These are phyloP conservation scores for Globisporangium cederbergense DNA, from an alignment of 352 stramenopile genomes.

Conservation along the genomic window DNA sequence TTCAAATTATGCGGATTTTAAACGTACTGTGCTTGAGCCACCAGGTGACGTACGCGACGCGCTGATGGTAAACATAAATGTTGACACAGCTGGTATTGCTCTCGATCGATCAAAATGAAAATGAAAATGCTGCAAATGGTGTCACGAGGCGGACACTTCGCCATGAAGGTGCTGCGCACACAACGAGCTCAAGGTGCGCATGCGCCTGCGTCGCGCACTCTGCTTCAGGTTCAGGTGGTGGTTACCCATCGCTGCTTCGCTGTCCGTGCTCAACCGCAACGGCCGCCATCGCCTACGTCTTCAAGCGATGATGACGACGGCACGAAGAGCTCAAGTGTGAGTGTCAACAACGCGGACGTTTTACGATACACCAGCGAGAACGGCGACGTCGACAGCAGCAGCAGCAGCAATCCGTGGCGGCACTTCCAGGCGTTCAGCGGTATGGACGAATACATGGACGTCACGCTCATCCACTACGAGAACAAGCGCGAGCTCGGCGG, in stretches of 20 bases:
- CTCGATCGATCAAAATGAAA: not conserved
- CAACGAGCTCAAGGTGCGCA: not conserved
- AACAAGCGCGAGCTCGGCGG: slow-evolving; percentile 16
- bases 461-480: slow-evolving; percentile 65
- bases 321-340: not conserved
- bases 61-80: too few species aligned
- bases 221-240: not conserved
- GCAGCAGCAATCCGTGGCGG: slow-evolving; percentile 26
- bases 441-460: slow-evolving; percentile 74
- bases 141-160: not conserved
- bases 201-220: not conserved
- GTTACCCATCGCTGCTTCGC: not conserved
- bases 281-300: not conserved
- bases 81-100: not conserved
- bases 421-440: slow-evolving; percentile 63
- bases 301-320: not conserved
- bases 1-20: too few species aligned
- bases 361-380: not conserved
- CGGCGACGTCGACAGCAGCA: slow-evolving; percentile 9
- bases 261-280: not conserved
- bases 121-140: slow-evolving; percentile 4
- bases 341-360: not conserved
- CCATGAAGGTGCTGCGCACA: not conserved
- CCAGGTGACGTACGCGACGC: too few species aligned
- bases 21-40: too few species aligned